Base-by-base conservation (phyloP, 345 rosid species). In the Hevea brasiliensis region DNA sequence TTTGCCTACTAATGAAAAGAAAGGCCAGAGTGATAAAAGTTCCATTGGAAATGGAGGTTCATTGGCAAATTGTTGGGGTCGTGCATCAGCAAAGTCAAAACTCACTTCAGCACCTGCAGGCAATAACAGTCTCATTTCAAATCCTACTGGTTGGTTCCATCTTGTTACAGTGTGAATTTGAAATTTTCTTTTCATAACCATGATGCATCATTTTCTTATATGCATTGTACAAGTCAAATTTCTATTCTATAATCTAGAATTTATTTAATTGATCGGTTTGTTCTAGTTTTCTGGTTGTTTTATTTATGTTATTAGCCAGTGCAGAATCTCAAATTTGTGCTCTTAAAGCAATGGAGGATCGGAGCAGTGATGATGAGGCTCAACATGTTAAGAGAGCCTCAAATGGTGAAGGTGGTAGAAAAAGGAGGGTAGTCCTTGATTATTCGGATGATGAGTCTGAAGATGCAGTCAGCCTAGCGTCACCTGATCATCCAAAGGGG, bases 391-490 rank as follows among this genome's bases (percentile, higher is more conserved):
- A 60, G 84, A 81, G 85, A 75, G 70, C 79, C 7, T 74, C 92
- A 61, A 80, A 81, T 71, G 81, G 85, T 24, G 86, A 83, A 71
- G 79, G 84, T 60, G 71, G 79, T 75, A 87, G 85, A 72, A 95
- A 92, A 79, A 88, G 98, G 80, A 90, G 82, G 75, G 92, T 87
- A 69, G 86, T 95, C 69, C 81, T 90, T 72, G 92, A 95, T 79
- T 74, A 81, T 35, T 92, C 99, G 7, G 98, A 92, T 82, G 99
- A 89, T 53, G 97, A 90, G 77, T 71, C 5, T 74, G 98, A 82
- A 86, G 97, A 86, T 76, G 89, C 83, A 9, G 88, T 86, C 79
- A 86, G 81, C 77, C 79, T 92, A 81, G 91, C 82, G 61, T 90
- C 96, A 55, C 96, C 94, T 26, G 87, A 74, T 65, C 67, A 75